Evolutionary conservation across 768 basidiomycete genomes (phyloP).

Genomic region (Coprinopsis cinerea): DNA sequence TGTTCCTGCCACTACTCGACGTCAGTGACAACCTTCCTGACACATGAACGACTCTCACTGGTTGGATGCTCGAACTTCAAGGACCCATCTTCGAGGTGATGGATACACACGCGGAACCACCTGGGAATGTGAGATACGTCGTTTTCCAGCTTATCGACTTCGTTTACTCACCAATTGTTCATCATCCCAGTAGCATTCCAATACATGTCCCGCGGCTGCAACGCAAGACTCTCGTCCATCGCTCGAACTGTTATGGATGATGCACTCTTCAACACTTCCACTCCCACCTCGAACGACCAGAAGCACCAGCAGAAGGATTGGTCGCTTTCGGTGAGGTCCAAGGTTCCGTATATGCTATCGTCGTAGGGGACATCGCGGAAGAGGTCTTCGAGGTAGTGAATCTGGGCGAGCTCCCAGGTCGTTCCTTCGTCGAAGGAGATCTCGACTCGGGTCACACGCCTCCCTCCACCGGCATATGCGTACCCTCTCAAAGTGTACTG

Average conservation of each 20-base stretch:
- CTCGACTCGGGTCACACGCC: conserved; percentile 53
- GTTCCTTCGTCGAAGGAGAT: conserved; percentile 48
- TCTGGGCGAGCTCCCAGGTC: conserved; percentile 39
- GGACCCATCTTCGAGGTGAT: conserved; percentile 24
- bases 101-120: conserved; percentile 54
- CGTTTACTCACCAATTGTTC: conserved; percentile 48
- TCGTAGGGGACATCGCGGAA: conserved; percentile 33
- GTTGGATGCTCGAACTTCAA: conserved; percentile 58
- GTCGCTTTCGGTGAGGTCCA: conserved; percentile 44
- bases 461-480: conserved; percentile 58
- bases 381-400: conserved; percentile 43
- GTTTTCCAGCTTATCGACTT: background rate
- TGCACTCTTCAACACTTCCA: conserved; percentile 28
- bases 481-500: conserved; percentile 47
- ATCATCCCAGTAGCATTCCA: conserved; percentile 59
- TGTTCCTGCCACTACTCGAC: conserved; percentile 30
- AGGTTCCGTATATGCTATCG: conserved; percentile 39
- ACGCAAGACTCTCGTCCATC: conserved; percentile 46
- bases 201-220: conserved; percentile 53
- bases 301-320: conserved; percentile 60
- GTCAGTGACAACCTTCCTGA: background rate
- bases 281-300: conserved; percentile 39
- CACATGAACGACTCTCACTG: conserved; percentile 14
- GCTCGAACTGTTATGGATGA: conserved; percentile 41
- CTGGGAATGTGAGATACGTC: conserved; percentile 19